Conservation (phyloP, 352 stramenopile species). For the Phytopythium kandeliae region DNA sequence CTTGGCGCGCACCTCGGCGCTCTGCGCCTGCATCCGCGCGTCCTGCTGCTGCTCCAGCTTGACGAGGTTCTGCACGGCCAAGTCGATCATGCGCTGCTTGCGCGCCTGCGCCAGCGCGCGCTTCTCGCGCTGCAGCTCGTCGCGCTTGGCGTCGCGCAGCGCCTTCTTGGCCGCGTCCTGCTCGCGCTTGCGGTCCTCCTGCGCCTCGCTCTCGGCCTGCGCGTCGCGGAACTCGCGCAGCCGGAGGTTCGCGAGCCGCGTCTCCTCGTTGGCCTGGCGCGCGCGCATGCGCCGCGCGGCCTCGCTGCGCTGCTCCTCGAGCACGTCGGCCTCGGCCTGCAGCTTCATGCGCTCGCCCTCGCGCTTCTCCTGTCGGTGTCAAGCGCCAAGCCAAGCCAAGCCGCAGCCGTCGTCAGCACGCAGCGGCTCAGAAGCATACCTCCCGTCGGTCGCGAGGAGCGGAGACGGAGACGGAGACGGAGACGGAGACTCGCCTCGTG, state of each 20-base stretch:
- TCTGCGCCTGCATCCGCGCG: constrained; percentile 53
- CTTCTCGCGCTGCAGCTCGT: constrained; percentile 56
- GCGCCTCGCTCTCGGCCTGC: constrained; percentile 48
- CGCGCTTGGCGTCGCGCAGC: constrained; percentile 49
- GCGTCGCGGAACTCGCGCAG: constrained; percentile 53
- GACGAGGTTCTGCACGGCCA: constrained; percentile 65
- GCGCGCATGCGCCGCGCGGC: constrained; percentile 26
- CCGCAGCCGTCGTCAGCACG: not conserved
- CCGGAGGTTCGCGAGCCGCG: constrained; percentile 54
- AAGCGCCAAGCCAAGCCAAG: not conserved
- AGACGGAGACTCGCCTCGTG: too few relatives aligned
- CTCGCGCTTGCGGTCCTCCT: constrained; percentile 68
- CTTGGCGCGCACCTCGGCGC: constrained; percentile 61
- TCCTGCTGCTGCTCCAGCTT: constrained; percentile 65
- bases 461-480: too few relatives aligned
- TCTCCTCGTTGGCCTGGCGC: constrained; percentile 58
- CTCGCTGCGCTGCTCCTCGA: constrained; percentile 53
- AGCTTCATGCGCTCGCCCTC: constrained; percentile 60
- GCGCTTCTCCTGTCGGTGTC: constrained; percentile 41
- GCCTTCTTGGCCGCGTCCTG: constrained; percentile 70
- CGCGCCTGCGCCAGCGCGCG: constrained; percentile 44
- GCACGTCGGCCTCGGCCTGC: constrained; percentile 52
- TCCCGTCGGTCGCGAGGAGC: too few relatives aligned
- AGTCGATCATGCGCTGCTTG: constrained; percentile 84
- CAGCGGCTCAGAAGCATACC: too few relatives aligned